These are phyloP conservation scores for Myriosclerotinia duriaeana DNA, from an alignment of 2,329 filamentous ascomycete genomes.

Conservation along the genomic window DNA sequence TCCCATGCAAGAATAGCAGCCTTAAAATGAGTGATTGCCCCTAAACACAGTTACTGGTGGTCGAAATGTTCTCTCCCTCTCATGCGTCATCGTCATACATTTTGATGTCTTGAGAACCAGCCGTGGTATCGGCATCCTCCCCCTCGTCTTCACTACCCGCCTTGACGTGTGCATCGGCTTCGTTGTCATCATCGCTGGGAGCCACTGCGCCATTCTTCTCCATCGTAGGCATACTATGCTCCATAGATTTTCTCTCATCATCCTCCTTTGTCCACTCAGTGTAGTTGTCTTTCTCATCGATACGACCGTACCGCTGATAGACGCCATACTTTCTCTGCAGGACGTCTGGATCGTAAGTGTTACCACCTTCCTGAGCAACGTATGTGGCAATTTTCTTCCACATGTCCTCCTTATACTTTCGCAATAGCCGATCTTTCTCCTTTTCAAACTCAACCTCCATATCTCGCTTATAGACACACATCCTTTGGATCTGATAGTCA, in stretches of 20 bases:
- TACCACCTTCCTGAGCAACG: not conserved
- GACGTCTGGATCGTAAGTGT: not conserved
- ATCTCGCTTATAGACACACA: slow-evolving; percentile 5
- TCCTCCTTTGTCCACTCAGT: not conserved
- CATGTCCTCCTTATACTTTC: not conserved
- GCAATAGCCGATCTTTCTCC: not conserved
- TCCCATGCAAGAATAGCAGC: too few relatives aligned
- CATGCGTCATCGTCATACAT: too few relatives aligned
- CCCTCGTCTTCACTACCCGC: not conserved
- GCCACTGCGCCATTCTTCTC: not conserved
- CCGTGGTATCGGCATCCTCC: not conserved
- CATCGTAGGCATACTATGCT: not conserved
- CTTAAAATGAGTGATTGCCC: too few relatives aligned
- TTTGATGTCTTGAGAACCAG: too few relatives aligned
- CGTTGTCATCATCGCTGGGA: not conserved
- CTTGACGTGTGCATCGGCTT: not conserved
- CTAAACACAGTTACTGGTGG: too few relatives aligned
- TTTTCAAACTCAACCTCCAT: not conserved
- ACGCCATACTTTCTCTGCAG: not conserved
- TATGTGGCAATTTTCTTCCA: not conserved
- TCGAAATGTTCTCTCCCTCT: too few relatives aligned
- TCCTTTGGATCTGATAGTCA: not conserved
- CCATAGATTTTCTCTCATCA: not conserved
- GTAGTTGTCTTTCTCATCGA: not conserved
- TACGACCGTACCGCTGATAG: slow-evolving; percentile 6